Evolutionary conservation across 2,329 filamentous ascomycete genomes (phyloP), one percentile per base, ranked within the genome.

Genomic region (Sclerotiophoma versabilis): DNA sequence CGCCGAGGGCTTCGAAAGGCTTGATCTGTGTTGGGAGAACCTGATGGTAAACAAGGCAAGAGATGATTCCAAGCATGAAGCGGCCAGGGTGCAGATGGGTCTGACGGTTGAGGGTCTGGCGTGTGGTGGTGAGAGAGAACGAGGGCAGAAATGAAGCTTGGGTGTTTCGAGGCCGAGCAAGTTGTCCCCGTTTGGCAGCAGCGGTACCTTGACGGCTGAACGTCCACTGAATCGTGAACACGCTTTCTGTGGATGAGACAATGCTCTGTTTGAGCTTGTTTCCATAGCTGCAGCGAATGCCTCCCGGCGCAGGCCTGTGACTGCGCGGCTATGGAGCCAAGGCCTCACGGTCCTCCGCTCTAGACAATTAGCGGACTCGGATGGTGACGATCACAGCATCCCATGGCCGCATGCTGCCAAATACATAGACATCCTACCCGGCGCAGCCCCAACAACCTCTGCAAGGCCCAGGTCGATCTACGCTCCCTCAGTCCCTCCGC

Each of bases 191-290:
- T 26, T 37, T 39, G 45, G 46, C 26, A 27, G 29, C 32, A 44
- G 29, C 33, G 41, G 36, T 32, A 23, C 29, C 37, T 19, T 26
- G 26, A 36, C n/a, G 36, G 37, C 33, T 20, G 49, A 14, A 11
- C n/a, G 22, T 11, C 17, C 36, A 52, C 42, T 49, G 51, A 45
- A 49, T 49, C 51, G 41, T 20, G 45, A 32, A 45, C 17, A 46
- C 37, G 26, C 32, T 30, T 41, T 41, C 17, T 23, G n/a, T 23
- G 23, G 44, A 49, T 54, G 54, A 50, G 47, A 57, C 54, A 43
- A 20, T 30, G 41, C 45, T 15, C 25, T 48, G 56, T 59, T 59
- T 59, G 56, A 56, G 51, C 45, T 33, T 58, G 54, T 50, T 43
- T 46, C 44, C 51, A 30, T 38, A 22, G 33, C 8, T 10, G 39